A percentile compares a stretch with the other conserved stretches of the same genome.
phyloP scores from a whole-genome alignment of 2,329 filamentous ascomycete genomes.

The Trichophyton simii region DNA sequence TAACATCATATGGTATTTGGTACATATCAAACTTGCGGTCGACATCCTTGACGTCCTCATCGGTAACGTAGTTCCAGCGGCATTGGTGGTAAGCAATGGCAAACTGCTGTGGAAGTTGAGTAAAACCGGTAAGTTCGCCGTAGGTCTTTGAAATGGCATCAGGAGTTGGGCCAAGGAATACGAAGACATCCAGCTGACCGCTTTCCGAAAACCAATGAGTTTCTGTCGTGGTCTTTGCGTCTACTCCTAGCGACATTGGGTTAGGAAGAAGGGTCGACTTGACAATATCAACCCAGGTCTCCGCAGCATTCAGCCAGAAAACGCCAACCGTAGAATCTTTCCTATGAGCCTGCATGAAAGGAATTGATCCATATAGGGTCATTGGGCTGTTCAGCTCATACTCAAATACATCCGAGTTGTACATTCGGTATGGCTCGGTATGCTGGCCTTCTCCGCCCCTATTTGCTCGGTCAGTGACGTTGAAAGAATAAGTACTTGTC shows the following conservation, averaged over 20 bases:
- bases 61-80: conserved; percentile 96
- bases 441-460: conserved; percentile 72
- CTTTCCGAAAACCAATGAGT: conserved; percentile 97
- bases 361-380: conserved; percentile 95
- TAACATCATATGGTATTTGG: conserved; percentile 94
- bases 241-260: conserved; percentile 60
- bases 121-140: conserved; percentile 80
- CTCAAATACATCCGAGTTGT: conserved; percentile 96
- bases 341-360: conserved; percentile 93
- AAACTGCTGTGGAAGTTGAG: conserved; percentile 83
- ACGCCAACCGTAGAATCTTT: conserved; percentile 89
- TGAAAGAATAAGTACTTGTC: not conserved
- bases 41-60: conserved; percentile 93
- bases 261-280: conserved; percentile 65
- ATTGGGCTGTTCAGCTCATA: conserved; percentile 95
- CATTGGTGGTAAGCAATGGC: conserved; percentile 92
- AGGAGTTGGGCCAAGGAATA: conserved; percentile 82
- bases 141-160: conserved; percentile 71
- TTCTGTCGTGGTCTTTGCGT: conserved; percentile 60
- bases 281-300: conserved; percentile 93
- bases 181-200: conserved; percentile 80
- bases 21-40: conserved; percentile 92
- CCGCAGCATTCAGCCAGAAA: conserved; percentile 93
- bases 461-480: conserved; percentile 15
- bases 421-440: conserved; percentile 80